Conservation (phyloP, 2,329 filamentous ascomycete genomes). For the Balansia obtecta region DNA sequence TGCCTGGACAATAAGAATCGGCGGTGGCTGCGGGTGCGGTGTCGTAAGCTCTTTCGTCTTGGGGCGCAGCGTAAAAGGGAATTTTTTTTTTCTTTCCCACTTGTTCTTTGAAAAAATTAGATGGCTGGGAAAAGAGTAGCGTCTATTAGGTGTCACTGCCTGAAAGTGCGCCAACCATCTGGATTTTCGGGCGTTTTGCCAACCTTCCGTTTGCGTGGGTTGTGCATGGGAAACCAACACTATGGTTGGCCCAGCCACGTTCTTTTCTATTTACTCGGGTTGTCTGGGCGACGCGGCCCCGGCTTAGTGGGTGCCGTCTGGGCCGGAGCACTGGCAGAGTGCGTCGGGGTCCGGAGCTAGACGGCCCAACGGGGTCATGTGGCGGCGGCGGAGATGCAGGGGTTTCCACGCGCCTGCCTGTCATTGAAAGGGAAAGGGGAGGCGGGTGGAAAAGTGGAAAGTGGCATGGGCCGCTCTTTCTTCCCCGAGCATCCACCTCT, state of each 20-base stretch:
- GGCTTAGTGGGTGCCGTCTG: background rate
- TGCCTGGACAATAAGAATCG: slow-evolving; percentile 1
- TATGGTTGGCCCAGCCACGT: slow-evolving; percentile 20
- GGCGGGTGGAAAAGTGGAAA: no score
- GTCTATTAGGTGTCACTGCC: background rate
- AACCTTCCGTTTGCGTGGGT: slow-evolving; percentile 2
- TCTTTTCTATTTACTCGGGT: slow-evolving; percentile 20
- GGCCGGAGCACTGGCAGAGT: background rate
- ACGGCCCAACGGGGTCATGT: background rate
- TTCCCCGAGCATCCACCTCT: background rate
- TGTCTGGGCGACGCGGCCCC: slow-evolving; percentile 13
- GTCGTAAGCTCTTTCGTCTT: background rate
- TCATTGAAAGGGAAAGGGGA: background rate
- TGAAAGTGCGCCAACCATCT: slow-evolving; percentile 5
- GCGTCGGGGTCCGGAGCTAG: background rate
- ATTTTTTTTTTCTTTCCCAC: no score
- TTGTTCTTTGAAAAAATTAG: background rate
- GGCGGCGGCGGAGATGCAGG: background rate
- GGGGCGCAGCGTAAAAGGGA: background rate
- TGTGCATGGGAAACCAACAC: slow-evolving; percentile 1
- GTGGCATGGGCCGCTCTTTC: background rate
- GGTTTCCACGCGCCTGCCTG: background rate
- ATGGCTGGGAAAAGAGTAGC: background rate
- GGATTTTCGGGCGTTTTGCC: slow-evolving; percentile 6
- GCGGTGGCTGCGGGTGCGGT: background rate